Evolutionary conservation across 2,329 filamentous ascomycete species (phyloP), one percentile per base, ranked within the genome.

Genomic region (Blumeria hordei): DNA sequence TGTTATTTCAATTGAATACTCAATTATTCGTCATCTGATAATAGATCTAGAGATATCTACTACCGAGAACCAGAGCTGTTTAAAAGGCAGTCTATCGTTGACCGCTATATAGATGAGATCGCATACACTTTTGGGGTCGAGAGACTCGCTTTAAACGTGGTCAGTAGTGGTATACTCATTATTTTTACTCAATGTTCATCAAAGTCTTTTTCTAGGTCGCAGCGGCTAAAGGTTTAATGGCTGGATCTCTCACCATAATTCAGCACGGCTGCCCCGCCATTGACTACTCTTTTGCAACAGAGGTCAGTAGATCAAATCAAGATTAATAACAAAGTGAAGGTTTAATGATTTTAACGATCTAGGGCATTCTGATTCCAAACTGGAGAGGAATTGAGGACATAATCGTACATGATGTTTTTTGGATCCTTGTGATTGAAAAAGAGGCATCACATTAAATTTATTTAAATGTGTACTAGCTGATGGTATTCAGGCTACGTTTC

Each of bases 371-470:
- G 0, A 70, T 90, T 8, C 83, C 83, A 0, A 68, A 69, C 6
- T 60, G 72, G 2, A 69, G 68, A 53, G 71, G 73, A 0, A 69
- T 81, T 11, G 67, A 71, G 0, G 63, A 63, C 2, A 60, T 85
- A 1, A 66, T 77, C 41, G 65, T 81, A n/a, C 64, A 65, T 0
- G 57, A 62, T 0, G 67, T 74, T 1, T 69, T 69, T 55, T 88
- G 81, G 83, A 69, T 88, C 45, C 68, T 90, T 0, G 74, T 90
- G 0, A 74, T 90, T 54, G 85, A 92, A 64, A 90, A 92, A 67
- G 85, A 92, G 70, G 83, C 78, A 59, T 56, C 65, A 55, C 8
- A 32, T 45, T 44, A 55, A 12, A 3, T 21, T 47, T 6, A 12
- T 54, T 44, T 18, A 36, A 14, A 49, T 21, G 5, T 21, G 36